Evolutionary conservation across 164 flowering plant species (phyloP).

Genomic region (Nelumbo lutea): DNA sequence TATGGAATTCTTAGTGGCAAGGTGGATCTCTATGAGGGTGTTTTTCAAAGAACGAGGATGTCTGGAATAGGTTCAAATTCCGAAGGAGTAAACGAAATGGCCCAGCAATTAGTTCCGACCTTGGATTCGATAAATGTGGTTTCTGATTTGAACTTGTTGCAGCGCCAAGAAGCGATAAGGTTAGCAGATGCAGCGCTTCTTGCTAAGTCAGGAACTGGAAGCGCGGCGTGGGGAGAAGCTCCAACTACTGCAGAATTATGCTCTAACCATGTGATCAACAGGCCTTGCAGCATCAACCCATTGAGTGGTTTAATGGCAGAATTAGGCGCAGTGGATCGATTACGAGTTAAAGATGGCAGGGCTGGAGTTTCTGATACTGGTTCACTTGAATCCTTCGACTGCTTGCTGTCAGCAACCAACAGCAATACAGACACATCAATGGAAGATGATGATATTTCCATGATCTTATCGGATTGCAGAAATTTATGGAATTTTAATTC

Average conservation of each 20-base stretch:
- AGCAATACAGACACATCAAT: slow-evolving; percentile 50
- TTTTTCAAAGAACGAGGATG: slow-evolving; percentile 12
- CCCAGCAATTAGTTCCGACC: slow-evolving; percentile 10
- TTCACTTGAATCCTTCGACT: slow-evolving; percentile 58
- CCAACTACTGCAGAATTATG: slow-evolving; percentile 2
- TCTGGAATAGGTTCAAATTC: slow-evolving; percentile 4
- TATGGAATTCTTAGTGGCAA: slow-evolving; percentile 5
- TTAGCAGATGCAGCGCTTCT: slow-evolving; percentile 17
- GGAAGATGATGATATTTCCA: slow-evolving; percentile 64
- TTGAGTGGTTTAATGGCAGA: slow-evolving; percentile 14
- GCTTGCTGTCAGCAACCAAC: slow-evolving; percentile 52
- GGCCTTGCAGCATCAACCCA: slow-evolving; percentile 12
- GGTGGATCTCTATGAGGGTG: slow-evolving; percentile 14
- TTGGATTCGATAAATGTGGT: slow-evolving; percentile 11
- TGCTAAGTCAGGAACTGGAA: slow-evolving; percentile 13
- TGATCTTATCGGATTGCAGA: slow-evolving; percentile 45
- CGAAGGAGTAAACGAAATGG: slow-evolving; percentile 13
- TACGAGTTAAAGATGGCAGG: slow-evolving; percentile 11
- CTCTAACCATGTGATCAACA: slow-evolving; percentile 16
- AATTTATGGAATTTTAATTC: slow-evolving; percentile 37
- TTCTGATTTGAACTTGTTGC: slow-evolving; percentile 12
- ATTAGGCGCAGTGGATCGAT: slow-evolving; percentile 6
- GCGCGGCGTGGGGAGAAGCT: slow-evolving; percentile 14
- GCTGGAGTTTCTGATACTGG: slow-evolving; percentile 13
- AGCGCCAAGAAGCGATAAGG: slow-evolving; percentile 15